Evolutionary conservation across 2,329 filamentous ascomycete species (phyloP).

Genomic region (Neoarthrinium moseri): DNA sequence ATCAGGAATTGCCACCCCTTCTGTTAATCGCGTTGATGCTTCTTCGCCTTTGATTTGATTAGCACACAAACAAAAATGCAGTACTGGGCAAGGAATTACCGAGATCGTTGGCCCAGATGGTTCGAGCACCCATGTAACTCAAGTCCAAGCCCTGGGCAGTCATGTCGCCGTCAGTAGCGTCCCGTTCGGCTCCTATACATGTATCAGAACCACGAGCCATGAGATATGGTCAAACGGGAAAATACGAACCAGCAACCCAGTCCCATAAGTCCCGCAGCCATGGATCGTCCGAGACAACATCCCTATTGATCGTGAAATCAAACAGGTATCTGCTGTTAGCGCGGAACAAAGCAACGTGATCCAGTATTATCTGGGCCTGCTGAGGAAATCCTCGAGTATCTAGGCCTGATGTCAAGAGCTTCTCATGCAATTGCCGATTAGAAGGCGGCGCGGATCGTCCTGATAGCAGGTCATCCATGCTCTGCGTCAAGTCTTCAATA

Average conservation of each 20-base stretch:
- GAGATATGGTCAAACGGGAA: too few relatives aligned
- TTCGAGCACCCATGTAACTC: constrained; percentile 71
- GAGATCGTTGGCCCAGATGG: constrained; percentile 70
- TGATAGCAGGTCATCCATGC: constrained; percentile 34
- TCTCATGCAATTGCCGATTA: constrained; percentile 58
- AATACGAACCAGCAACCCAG: constrained; percentile 66
- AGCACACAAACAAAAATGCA: too few relatives aligned
- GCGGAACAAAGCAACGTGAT: constrained; percentile 59
- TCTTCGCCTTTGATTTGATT: constrained; percentile 40
- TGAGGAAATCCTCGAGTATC: constrained; percentile 46
- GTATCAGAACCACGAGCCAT: neutral
- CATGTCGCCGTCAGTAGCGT: constrained; percentile 69
- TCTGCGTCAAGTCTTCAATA: constrained; percentile 25
- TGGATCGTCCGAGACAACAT: constrained; percentile 67
- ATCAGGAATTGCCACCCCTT: constrained; percentile 46
- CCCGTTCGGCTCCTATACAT: constrained; percentile 56
- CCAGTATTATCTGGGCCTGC: constrained; percentile 50
- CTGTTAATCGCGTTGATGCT: constrained; percentile 44
- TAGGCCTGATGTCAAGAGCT: constrained; percentile 44
- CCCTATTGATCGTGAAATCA: constrained; percentile 62
- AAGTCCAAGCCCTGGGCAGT: constrained; percentile 66
- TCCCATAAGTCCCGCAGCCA: constrained; percentile 81
- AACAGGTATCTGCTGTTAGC: constrained; percentile 63
- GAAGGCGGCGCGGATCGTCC: constrained; percentile 38
- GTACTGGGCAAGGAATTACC: constrained; percentile 50